phyloP scores from a whole-genome alignment of 805 yeast species.

The Cyberlindnera petersonii region DNA sequence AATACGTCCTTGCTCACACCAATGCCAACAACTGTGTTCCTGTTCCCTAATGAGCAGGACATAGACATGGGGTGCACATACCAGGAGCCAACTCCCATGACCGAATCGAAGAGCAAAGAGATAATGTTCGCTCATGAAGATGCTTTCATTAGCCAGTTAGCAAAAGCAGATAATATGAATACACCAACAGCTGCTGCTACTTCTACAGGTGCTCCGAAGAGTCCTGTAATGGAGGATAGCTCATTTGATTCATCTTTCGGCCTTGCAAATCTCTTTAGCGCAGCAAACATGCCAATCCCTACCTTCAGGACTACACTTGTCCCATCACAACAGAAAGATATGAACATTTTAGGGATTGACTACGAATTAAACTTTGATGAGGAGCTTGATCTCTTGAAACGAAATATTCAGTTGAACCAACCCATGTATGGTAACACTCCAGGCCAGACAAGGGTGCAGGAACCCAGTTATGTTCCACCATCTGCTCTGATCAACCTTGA shows the following conservation, averaged over 20 bases:
- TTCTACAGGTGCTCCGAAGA: neutral
- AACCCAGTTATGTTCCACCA: neutral
- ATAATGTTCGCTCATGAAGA: neutral
- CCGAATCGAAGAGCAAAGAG: neutral
- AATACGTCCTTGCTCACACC: neutral
- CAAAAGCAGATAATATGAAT: too few species aligned
- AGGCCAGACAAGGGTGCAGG: neutral
- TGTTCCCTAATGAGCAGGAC: neutral
- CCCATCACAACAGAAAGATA: neutral
- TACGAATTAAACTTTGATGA: slow-evolving; percentile 2
- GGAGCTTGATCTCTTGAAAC: slow-evolving; percentile 4
- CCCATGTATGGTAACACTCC: neutral
- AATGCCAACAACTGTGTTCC: neutral
- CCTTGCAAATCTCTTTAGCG: slow-evolving; percentile 6
- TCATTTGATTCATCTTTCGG: slow-evolving; percentile 12
- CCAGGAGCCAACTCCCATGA: slow-evolving; percentile 1
- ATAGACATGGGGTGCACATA: neutral
- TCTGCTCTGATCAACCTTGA: slow-evolving; percentile 3
- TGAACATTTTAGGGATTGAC: neutral
- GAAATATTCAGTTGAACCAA: neutral
- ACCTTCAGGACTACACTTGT: slow-evolving; percentile 3
- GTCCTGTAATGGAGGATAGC: neutral
- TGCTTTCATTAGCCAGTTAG: too few species aligned
- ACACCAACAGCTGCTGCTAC: too few species aligned
- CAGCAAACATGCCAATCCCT: neutral